phyloP scores from a whole-genome alignment of 1,284 basidiomycete species.

The Peniophora sp. region DNA sequence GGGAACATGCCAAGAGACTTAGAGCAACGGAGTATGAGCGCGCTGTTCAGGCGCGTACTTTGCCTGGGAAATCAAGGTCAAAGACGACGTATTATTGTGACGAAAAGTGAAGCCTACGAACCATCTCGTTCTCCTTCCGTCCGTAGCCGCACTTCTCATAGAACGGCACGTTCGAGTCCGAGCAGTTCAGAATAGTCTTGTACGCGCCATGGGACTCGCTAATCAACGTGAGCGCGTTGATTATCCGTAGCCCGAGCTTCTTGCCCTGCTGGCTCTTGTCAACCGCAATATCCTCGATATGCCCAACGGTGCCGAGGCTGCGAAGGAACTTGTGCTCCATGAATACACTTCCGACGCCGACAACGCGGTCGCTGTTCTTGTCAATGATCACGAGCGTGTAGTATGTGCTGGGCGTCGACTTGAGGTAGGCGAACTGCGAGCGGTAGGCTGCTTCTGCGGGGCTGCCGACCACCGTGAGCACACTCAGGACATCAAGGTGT shows the following conservation, averaged over 20 bases:
- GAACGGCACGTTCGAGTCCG: constrained; percentile 86
- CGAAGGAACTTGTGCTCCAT: constrained; percentile 92
- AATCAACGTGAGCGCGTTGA: constrained; percentile 76
- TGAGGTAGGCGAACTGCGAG: constrained; percentile 59
- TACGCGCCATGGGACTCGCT: constrained; percentile 78
- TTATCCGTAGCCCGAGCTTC: constrained; percentile 82
- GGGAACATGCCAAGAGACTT: no score
- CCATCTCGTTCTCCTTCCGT: constrained; percentile 91
- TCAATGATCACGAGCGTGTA: constrained; percentile 82
- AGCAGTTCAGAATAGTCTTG: constrained; percentile 97
- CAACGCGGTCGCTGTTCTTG: constrained; percentile 68
- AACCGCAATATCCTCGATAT: constrained; percentile 98
- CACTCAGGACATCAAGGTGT: constrained; percentile 78
- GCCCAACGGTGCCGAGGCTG: constrained; percentile 75
- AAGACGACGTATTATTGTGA: not conserved
- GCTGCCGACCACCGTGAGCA: constrained; percentile 75
- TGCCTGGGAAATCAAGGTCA: constrained; percentile 26
- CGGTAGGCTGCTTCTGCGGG: constrained; percentile 65
- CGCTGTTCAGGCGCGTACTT: constrained; percentile 41
- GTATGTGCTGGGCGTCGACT: constrained; percentile 58
- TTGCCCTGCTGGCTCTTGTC: constrained; percentile 83
- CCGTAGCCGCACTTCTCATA: constrained; percentile 94
- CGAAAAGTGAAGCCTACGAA: constrained; percentile 18
- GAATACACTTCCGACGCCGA: constrained; percentile 81
- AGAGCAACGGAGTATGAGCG: constrained; percentile 22